phyloP scores from a whole-genome alignment of 352 stramenopile species.

The Globisporangium nunn region DNA sequence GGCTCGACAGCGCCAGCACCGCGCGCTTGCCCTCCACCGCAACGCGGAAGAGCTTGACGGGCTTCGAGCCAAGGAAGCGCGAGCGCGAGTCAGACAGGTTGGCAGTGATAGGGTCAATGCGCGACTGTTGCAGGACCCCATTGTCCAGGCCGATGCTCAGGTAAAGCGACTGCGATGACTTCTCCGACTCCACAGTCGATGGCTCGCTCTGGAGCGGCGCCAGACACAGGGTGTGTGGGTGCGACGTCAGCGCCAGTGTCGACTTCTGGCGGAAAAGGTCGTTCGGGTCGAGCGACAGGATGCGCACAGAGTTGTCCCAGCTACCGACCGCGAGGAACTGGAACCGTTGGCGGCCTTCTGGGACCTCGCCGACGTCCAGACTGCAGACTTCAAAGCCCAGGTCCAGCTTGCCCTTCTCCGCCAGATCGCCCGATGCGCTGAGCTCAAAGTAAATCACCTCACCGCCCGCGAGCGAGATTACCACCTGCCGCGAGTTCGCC shows the following conservation, averaged over 20 bases:
- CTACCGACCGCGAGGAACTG: slow-evolving; percentile 96
- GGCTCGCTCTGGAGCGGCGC: slow-evolving; percentile 73
- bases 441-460: slow-evolving; percentile 99
- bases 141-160: slow-evolving; percentile 91
- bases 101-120: slow-evolving; percentile 84
- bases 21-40: slow-evolving; percentile 81
- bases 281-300: slow-evolving; percentile 94
- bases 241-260: slow-evolving; percentile 72
- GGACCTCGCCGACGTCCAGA: slow-evolving; percentile 95
- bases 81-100: slow-evolving; percentile 86
- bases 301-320: slow-evolving; percentile 87
- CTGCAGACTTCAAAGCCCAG: slow-evolving; percentile 96
- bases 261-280: slow-evolving; percentile 86
- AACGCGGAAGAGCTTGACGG: slow-evolving; percentile 94
- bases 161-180: slow-evolving; percentile 65
- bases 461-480: slow-evolving; percentile 94
- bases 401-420: slow-evolving; percentile 91
- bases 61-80: slow-evolving; percentile 91
- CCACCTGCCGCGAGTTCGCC: slow-evolving; percentile 95
- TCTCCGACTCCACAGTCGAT: slow-evolving; percentile 38
- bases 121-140: slow-evolving; percentile 91
- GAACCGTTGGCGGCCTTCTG: slow-evolving; percentile 89
- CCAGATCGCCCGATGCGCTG: slow-evolving; percentile 87
- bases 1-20: slow-evolving; percentile 93
- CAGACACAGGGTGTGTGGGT: slow-evolving; percentile 78